Evolutionary conservation across 2,329 filamentous ascomycete species (phyloP), one percentile per base, ranked within the genome.

Genomic region (Fusarium devonianum): DNA sequence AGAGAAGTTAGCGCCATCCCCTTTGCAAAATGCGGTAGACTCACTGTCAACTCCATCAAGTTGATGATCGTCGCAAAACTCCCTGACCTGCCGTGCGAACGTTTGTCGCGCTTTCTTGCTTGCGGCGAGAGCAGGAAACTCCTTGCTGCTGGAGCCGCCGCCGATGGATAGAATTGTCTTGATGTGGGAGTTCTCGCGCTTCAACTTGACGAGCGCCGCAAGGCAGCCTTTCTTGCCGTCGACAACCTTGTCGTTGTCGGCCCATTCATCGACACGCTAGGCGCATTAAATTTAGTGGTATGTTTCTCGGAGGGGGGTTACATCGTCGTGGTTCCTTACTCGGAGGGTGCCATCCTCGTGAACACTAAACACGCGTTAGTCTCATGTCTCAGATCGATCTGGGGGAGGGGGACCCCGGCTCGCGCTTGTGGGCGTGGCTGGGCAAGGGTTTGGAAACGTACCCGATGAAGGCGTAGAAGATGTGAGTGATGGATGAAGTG

Each of bases 31-130:
- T 13, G 4, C 5, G 11, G 4, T 7, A 16, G 2, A 54, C 66
- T 46, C 70, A 86, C 84, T 79, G 56, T 89, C 86, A 21, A 88
- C 78, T 2, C 86, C 86, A 62, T 88, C 84, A 9, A 89, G 73
- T 2, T 73, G 72, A 63, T 82, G 82, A 38, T 75, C 68, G 50
- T 85, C 78, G 17, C 85, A 80, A 50, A 88, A 75, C 10, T 71
- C 71, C 39, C 76, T 73, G 16, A 81, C 78, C 4, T 78, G 77
- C n/a, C 69, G 69, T 4, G 81, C 83, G 66, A 88, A 86, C 2
- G 70, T 78, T 32, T 78, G 73, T 28, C 83, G 73, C 3, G 76
- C 69, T 4, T 67, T 60, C 10, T 73, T 69, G 58, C 74, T 77
- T 12, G 74, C 73, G 12, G 85, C 82, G 16, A 87, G 75, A 10